Evolutionary conservation across 371 early-diverging fungal genomes (phyloP).

Genomic region (Mucor piriformis): DNA sequence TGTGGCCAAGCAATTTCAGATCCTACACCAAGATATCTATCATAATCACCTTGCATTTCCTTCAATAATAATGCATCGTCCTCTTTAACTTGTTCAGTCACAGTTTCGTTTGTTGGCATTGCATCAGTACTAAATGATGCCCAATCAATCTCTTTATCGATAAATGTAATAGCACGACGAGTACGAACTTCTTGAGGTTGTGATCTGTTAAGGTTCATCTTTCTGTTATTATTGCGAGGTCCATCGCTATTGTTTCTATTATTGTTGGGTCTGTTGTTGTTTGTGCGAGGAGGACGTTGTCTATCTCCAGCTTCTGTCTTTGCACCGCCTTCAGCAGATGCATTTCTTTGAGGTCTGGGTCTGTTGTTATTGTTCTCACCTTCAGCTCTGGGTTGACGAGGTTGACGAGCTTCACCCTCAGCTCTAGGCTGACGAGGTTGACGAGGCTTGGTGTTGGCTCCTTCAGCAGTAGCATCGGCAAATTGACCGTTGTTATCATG

Average conservation of each 20-base stretch:
- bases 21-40: constrained; percentile 31
- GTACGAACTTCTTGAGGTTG: constrained; percentile 27
- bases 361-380: background rate
- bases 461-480: constrained; percentile 28
- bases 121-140: constrained; percentile 23
- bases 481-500: constrained; percentile 24
- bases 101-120: background rate
- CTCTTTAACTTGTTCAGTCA: constrained; percentile 14
- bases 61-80: constrained; percentile 15
- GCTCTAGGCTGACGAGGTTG: no score
- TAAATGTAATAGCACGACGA: constrained; percentile 44
- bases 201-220: constrained; percentile 2
- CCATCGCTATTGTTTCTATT: constrained; percentile 5
- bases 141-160: constrained; percentile 53
- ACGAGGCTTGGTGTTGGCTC: background rate
- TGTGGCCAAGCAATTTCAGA: constrained; percentile 26
- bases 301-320: background rate
- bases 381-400: constrained; percentile 8
- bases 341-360: background rate
- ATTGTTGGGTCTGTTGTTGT: constrained; percentile 11
- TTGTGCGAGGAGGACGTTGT: constrained; percentile 10
- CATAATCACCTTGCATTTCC: constrained; percentile 40
- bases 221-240: constrained; percentile 3
- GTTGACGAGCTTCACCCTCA: background rate
- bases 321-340: background rate